Base-by-base conservation (phyloP, 2,329 filamentous ascomycete genomes). In the Calonectria honghensis region DNA sequence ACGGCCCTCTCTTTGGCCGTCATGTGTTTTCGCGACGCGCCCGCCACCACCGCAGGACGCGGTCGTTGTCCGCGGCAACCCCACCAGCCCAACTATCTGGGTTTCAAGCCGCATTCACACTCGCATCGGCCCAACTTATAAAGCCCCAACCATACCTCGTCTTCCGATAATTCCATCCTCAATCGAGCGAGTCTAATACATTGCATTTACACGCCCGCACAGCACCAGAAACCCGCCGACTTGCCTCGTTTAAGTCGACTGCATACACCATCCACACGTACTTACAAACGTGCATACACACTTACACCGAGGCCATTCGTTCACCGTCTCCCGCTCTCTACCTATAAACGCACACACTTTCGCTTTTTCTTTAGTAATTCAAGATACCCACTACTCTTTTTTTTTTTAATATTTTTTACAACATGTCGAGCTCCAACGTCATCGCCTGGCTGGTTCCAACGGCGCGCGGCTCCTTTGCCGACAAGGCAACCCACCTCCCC, bases 391-490 rank as follows among this genome's bases (percentile, higher is more conserved):
- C 64, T 52, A 67, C 11, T 67, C 67, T 32, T 9, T 67, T 54
- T 70, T 64, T 50, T 72, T 74, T 68, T 69, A 70, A 68, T 75
- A 74, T 31, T 41, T 13, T 71, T 48, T 35, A 72, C 31, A 75
- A 57, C 52, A 75, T 70, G 51, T 75, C 78, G 74, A 39, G 24
- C 63, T 79, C 78, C 75, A 79, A 85, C 72, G 79, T 85, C 73
- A 85, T 86, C 78, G 85, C 85, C 78, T 86, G 84, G 84, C 84
- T 86, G 77, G 82, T 86, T 65, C 85, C 84, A 51, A 84, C 84
- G 73, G 79, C 83, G 29, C 80, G 81, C 64, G 79, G 81, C 76
- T 81, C 83, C 13, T 74, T 73, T 73, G 83, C 84, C 74, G 84
- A 85, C 66, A 83, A 83, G 70, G 78, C 83, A 37, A 81, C 82